Base-by-base conservation (phyloP, 345 rosid genomes). In the Rhodamnia argentea region DNA sequence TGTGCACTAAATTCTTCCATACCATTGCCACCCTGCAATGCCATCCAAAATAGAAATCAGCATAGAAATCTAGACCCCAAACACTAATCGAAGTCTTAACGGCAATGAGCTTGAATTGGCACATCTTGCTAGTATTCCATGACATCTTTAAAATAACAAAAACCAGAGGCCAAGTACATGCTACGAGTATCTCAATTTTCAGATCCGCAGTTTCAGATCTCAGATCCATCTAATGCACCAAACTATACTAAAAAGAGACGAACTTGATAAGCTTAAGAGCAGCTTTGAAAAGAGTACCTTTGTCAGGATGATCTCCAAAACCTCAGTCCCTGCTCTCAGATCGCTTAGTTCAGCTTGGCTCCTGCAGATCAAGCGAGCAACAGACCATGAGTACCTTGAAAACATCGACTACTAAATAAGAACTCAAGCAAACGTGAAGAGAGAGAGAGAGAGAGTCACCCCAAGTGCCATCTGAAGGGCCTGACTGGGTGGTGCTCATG, bases 241-340 rank as follows among this genome's bases (percentile, higher is more conserved):
- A 27, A 55, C 23, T 24, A 2, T 42, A 15, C 76, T 81, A 32
- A 2, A 47, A 16, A 32, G 11, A 70, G 6, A 18, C 9, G 44
- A 82, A 27, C 50, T 42, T 20, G 9, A 44, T 15, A 10, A 13
- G 29, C 22, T 32, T 26, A 53, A 44, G 32, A 32, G 22, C 59
- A 2, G 37, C 12, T 12, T 18, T 12, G 27, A 57, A 18, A 32
- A 7, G 57, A 56, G 23, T 20, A 97, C 99, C 97, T 95, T 94
- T 1, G 94, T 55, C 83, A 95, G 94, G 89, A 95, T 93, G 88
- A 93, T 87, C 86, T 97, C 99, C 89, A 96, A 93, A 87, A 92
- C 89, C 89, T 97, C 98, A 84, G 85, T 86, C 85, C 92, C 92
- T 6, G 94, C 86, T 89, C 88, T 92, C 12, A 98, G 88, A 84